Conservation (phyloP, 768 basidiomycete genomes). For the Boletus vermiculosoides region DNA sequence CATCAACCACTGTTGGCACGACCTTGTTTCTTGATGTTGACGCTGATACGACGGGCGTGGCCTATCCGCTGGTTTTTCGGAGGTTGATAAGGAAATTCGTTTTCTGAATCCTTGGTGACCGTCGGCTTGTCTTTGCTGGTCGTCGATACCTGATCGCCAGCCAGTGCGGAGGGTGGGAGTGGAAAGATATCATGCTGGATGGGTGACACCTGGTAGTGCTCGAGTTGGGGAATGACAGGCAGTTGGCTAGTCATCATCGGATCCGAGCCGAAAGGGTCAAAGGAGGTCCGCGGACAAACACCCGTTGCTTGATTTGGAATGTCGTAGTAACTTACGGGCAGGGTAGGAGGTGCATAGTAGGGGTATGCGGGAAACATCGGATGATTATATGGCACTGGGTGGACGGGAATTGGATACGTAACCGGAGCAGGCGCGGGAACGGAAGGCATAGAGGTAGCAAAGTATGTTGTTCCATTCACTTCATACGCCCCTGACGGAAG, state of each 20-base stretch:
- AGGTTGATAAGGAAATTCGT: conserved; percentile 35
- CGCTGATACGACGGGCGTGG: conserved; percentile 41
- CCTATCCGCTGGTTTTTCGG: conserved; percentile 34
- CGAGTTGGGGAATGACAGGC: conserved; percentile 11
- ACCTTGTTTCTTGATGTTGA: conserved; percentile 33
- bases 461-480: conserved; percentile 33
- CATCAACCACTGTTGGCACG: conserved; percentile 14
- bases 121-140: neutral
- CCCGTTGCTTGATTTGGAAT: neutral
- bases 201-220: conserved; percentile 5
- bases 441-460: conserved; percentile 8
- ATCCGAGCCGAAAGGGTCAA: conserved; percentile 25
- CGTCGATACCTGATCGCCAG: neutral
- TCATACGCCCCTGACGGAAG: conserved; percentile 22
- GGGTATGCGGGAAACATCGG: conserved; percentile 5
- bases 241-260: conserved; percentile 7
- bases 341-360: conserved; percentile 10
- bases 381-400: conserved; percentile 6
- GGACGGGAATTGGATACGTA: conserved; percentile 6
- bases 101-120: neutral
- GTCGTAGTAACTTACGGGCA: conserved; percentile 3
- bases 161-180: neutral
- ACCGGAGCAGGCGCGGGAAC: conserved; percentile 1
- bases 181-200: neutral
- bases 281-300: conserved; percentile 3